phyloP scores from a whole-genome alignment of 768 basidiomycete species.

The Pleurotus platypus region DNA sequence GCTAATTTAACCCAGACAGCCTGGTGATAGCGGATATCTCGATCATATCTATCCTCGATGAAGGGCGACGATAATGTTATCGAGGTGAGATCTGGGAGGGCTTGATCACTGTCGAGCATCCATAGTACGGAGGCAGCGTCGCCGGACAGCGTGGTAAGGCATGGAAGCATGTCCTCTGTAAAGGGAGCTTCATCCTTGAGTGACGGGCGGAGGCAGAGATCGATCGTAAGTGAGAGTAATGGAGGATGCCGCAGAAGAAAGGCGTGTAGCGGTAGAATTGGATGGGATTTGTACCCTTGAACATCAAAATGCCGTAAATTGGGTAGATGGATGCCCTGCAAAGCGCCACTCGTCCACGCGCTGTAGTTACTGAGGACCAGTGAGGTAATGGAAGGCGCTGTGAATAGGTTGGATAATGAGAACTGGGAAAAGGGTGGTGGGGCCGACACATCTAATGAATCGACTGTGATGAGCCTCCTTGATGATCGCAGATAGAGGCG shows the following conservation, averaged over 20 bases:
- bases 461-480: too few species aligned
- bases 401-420: neutral
- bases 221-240: neutral
- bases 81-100: neutral
- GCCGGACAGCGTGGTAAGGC: neutral
- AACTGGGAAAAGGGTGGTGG: neutral
- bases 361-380: neutral
- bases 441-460: neutral
- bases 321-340: neutral
- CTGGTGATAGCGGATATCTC: neutral
- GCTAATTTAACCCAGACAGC: neutral
- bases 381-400: neutral
- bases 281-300: neutral
- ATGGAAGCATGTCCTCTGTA: neutral
- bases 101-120: neutral
- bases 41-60: neutral
- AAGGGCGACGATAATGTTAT: too few species aligned
- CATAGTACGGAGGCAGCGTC: neutral
- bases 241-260: neutral
- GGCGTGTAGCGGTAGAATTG: neutral
- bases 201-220: neutral
- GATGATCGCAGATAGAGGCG: too few species aligned
- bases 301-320: neutral
- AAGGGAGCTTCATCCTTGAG: neutral
- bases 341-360: neutral